A percentile compares a stretch with the other conserved stretches of the same genome.
phyloP scores from a whole-genome alignment of 768 basidiomycete genomes.

The Cystofilobasidium ferigula region DNA sequence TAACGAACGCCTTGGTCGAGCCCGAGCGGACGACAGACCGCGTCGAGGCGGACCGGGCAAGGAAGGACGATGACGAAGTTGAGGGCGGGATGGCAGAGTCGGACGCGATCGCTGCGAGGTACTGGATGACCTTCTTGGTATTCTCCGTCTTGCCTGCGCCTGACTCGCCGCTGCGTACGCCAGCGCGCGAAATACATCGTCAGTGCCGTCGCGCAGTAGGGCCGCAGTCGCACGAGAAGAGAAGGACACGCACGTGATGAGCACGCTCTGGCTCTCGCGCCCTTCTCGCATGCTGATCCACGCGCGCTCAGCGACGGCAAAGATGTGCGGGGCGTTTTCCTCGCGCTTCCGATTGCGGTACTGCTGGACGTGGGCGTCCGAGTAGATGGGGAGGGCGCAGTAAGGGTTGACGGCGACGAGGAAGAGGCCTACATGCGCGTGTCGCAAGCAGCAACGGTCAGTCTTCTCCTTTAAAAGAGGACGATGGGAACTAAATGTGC shows the following conservation, averaged over 20 bases:
- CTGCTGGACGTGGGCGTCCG: conserved; percentile 72
- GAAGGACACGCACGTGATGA: conserved; percentile 69
- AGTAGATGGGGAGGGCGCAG: conserved; percentile 79
- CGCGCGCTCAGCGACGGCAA: conserved; percentile 90
- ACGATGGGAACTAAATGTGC: not conserved
- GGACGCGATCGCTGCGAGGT: conserved; percentile 90
- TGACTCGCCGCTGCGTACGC: conserved; percentile 68
- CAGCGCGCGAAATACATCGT: not conserved
- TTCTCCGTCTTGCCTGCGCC: conserved; percentile 99
- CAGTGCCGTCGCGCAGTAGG: not conserved
- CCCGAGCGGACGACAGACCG: conserved; percentile 38
- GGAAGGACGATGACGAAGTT: conserved; percentile 31
- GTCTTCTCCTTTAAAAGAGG: conserved; percentile 4
- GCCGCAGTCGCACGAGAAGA: not conserved
- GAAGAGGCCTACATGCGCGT: conserved; percentile 56
- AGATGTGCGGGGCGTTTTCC: conserved; percentile 93
- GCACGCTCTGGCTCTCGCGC: conserved; percentile 90
- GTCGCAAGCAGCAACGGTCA: not conserved
- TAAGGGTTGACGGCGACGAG: conserved; percentile 98
- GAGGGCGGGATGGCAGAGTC: conserved; percentile 48
- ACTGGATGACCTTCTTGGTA: conserved; percentile 96
- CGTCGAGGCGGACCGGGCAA: conserved; percentile 44
- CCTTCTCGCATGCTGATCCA: conserved; percentile 99
- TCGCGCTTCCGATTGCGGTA: conserved; percentile 41
- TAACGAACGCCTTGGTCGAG: conserved; percentile 7